Conservation (phyloP, 257 asterid species). For the Lycium barbarum region DNA sequence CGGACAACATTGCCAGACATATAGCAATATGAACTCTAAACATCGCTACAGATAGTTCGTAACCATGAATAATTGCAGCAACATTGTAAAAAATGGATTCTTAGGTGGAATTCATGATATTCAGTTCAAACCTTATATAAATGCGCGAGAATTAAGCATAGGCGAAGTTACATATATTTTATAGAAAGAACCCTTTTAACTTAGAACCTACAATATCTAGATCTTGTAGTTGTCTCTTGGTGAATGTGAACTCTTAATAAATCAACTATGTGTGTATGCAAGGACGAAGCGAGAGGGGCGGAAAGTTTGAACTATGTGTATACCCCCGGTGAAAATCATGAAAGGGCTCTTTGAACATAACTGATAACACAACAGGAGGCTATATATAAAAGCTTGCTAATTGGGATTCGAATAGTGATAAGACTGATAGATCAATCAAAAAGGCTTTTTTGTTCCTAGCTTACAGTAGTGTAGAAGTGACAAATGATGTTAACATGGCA, state of each 20-base stretch:
- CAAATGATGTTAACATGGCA: slow-evolving; percentile 10
- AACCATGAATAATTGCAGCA: too few relatives aligned
- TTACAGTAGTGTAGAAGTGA: slow-evolving; percentile 15
- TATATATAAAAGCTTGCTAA: not conserved
- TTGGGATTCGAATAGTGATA: not conserved
- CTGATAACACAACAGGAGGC: too few relatives aligned
- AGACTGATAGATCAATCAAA: not conserved
- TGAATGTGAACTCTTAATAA: not conserved
- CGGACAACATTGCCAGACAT: too few relatives aligned
- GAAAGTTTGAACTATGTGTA: too few relatives aligned
- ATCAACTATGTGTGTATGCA: not conserved
- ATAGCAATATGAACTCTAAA: too few relatives aligned
- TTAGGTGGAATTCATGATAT: too few relatives aligned
- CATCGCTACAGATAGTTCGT: too few relatives aligned
- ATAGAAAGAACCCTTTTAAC: not conserved
- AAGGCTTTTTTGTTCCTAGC: not conserved
- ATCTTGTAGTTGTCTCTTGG: not conserved
- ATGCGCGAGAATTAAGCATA: too few relatives aligned
- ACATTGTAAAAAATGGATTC: too few relatives aligned
- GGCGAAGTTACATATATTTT: too few relatives aligned
- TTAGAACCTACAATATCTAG: not conserved
- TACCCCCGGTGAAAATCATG: not conserved
- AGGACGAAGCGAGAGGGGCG: too few relatives aligned
- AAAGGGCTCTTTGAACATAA: not conserved
- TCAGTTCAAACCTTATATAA: too few relatives aligned